A percentile compares a stretch with the other conserved stretches of the same genome.
Evolutionary conservation across 257 asterid species (phyloP).

Genomic region (Mentha longifolia): DNA sequence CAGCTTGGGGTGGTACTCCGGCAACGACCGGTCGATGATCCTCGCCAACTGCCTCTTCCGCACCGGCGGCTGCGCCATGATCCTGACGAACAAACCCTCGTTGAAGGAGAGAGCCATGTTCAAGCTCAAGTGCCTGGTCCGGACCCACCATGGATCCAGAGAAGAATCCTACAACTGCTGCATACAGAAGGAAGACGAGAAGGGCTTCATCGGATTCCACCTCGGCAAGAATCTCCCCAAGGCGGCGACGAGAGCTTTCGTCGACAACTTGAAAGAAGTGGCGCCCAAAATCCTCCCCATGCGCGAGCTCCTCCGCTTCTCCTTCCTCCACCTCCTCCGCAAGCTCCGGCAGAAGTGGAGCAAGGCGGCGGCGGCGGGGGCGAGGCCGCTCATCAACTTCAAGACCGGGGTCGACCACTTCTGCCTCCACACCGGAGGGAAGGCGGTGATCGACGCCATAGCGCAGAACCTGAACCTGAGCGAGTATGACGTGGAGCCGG

Average conservation of each 20-base stretch:
- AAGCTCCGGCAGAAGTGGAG: slow-evolving; percentile 37
- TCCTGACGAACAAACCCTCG: slow-evolving; percentile 60
- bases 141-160: slow-evolving; percentile 75
- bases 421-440: slow-evolving; percentile 93
- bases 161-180: slow-evolving; percentile 79
- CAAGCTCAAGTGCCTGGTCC: slow-evolving; percentile 58
- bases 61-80: slow-evolving; percentile 71
- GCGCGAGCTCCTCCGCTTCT: slow-evolving; percentile 61
- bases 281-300: slow-evolving; percentile 73
- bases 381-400: slow-evolving; percentile 60
- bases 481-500: slow-evolving; percentile 86
- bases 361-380: slow-evolving; percentile 36
- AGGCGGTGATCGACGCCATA: slow-evolving; percentile 86
- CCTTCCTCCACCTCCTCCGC: slow-evolving; percentile 19
- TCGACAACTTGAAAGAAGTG: slow-evolving; percentile 65
- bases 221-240: slow-evolving; percentile 76
- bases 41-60: slow-evolving; percentile 82
- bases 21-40: slow-evolving; percentile 84
- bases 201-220: slow-evolving; percentile 64
- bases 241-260: slow-evolving; percentile 81
- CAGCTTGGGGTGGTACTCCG: slow-evolving; percentile 77
- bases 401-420: slow-evolving; percentile 82
- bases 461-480: slow-evolving; percentile 51
- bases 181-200: slow-evolving; percentile 65
- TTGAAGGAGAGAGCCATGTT: slow-evolving; percentile 52